Evolutionary conservation across 2,329 filamentous ascomycete genomes (phyloP), one percentile per base, ranked within the genome.

Genomic region (Trichoderma sp.): DNA sequence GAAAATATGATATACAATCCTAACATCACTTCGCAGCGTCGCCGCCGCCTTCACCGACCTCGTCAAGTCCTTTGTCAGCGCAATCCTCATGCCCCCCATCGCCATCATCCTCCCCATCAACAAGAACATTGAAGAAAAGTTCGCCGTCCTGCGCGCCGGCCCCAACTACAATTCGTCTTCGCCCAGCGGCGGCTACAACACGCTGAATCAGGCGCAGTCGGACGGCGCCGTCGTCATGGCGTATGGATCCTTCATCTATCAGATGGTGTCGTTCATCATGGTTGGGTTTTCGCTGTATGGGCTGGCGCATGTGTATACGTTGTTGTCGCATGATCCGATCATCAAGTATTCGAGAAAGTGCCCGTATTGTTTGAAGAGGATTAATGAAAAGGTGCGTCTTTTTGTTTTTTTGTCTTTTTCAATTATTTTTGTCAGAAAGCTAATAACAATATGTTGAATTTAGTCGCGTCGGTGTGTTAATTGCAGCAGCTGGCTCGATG

Each of bases 161-260:
- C 84, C 86, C 3, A 82, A 86, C 69, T 88, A 84, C 72, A 79
- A 81, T 30, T 74, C 80, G 1, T 79, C 83, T 4, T 54, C 51
- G 1, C 51, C 32, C 34, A 77, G 79, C 21, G 88, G 79, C n/a
- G 88, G 88, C 3, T 93, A 93, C 79, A 92, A 91, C 74, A 93
- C 91, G 1, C 81, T 91, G 7, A 81, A 86, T 54, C 88, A 91
- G 75, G 91, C 91, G 2, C 84, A 89, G 70, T 85, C 87, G 5
- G 91, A 93, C 72, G 91, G 90, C 1, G 91, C 91, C 1, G 86
- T 93, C 0, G 86, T 93, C 24, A 83, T 92, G 81, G 89, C 90
- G 0, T 93, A 91, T 71, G 91, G 86, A 21, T 79, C 82, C 1
- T 92, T 92, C 71, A 71, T 91, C 59, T 88, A 89, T 74, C 87